Base-by-base conservation (phyloP, 2,329 filamentous ascomycete genomes). In the Fusarium veterinarium region DNA sequence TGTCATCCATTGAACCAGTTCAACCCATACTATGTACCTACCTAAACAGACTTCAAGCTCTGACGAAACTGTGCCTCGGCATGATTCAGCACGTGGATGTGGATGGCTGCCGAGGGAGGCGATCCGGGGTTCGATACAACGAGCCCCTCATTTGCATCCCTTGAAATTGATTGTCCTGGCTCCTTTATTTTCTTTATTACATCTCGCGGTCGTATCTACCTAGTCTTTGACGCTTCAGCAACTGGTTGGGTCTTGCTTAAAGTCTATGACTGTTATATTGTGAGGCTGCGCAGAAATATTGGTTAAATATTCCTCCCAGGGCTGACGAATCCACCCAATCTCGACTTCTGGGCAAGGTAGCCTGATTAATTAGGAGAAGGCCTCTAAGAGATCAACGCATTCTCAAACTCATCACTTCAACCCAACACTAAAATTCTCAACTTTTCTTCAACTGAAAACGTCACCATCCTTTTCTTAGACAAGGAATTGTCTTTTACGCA, bases 21-120 rank as follows among this genome's bases (percentile, higher is more conserved):
- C 56, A 31, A 23, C 46, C 30, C 28, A 31, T 28, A 28, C n/a
- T 42, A 10, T 33, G 33, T 23, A 25, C 16, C 33, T 25, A 49
- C 17, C 37, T 20, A 49, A 42, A 28, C 16, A 63, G 14, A 58
- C 35, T 35, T 57, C 37, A 37, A 53, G 35, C 31, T 48, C 60
- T 31, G n/a, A 40, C 38, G 45, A 58, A 17, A 58, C 60, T 59
- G 65, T 73, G 71, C 71, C 71, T 73, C 71, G 71, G 71, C 49
- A 64, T 38, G 48, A 46, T 71, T 35, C 37, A 67, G 57, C 66
- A 73, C 49, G 71, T 73, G 64, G 64, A 67, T 37, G 53, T 48
- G 58, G 58, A 64, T 44, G 46, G 64, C 64, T 66, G 65, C 65
- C 59, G 65, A 67, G 64, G 45, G 62, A 61, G 61, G 57, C 49